Evolutionary conservation across 1,284 basidiomycete species (phyloP), one percentile per base, ranked within the genome.

Genomic region (Veloboletus limbatus): DNA sequence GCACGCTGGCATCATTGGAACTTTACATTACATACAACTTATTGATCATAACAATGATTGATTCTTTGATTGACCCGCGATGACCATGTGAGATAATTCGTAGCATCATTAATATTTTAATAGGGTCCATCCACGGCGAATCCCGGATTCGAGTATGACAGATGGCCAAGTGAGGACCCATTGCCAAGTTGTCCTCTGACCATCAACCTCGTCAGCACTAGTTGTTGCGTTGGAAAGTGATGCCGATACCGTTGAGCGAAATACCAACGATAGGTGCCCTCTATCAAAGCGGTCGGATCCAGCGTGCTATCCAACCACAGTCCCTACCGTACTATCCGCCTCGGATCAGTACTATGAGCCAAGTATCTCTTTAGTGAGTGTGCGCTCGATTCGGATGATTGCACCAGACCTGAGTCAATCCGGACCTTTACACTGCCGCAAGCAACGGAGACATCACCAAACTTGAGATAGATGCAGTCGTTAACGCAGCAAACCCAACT

Each of bases 401-500:
- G 8, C 22, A 21, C 18, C 9, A 22, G 35, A 24, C 37, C 49
- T 44, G 40, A 41, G 21, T 17, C 6, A 6, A 20, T 33, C 18
- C 18, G n/a, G 9, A 3, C 13, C 25, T n/a, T 43, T 28, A n/a
- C 39, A 25, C 17, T 5, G 13, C 25, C 45, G 13, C 26, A 57
- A 90, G 88, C 58, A 79, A 84, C 58, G 88, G 85, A 31, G 85
- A 92, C 62, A 90, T 92, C 51, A 92, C 89, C 7, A 70, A 73
- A 49, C 63, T 92, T 21, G 70, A 81, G 40, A 69, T 88, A 8
- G 89, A 92, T 61, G 76, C 82, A 21, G 88, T 96, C 49, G 92
- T 95, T 42, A 96, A 95, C 60, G 93, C 92, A 8, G 92, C 92
- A 5, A 93, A 94, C 63, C 74, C 73, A 42, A 79, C 77, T 33